Base-by-base conservation (phyloP, 1,284 basidiomycete species). In the Boletus hoseneyae region DNA sequence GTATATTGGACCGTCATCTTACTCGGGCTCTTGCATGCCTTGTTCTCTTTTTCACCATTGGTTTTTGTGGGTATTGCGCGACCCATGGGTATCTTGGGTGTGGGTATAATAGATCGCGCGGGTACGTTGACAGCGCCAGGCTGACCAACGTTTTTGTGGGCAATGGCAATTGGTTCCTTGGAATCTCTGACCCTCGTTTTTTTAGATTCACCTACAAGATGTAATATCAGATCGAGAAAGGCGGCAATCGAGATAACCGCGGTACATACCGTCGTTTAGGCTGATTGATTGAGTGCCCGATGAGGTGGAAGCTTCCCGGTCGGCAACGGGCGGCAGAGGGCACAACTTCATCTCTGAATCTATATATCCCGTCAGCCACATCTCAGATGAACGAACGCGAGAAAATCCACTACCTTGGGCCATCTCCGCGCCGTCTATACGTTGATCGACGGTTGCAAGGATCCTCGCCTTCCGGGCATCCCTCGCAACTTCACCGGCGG, bases 371-470 rank as follows among this genome's bases (percentile, higher is more conserved):
- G 19, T 65, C 27, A 52, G 48, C 13, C n/a, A 38, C n/a, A 4
- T 48, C 19, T 21, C 33, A 15, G n/a, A 12, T 6, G 15, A 42
- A 50, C 16, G 34, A 42, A 4, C 5, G 9, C 15, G 15, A 37
- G 23, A n/a, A 23, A 23, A 37, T n/a, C 4, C 5, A 0, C 3
- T 50, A 62, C 62, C 51, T 60, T 43, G n/a, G 6, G 18, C 34
- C 27, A 42, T 19, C 30, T 45, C 41, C 16, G 3, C 10, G 13
- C 47, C 48, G 21, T 50, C 46, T 12, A 33, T 27, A 9, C 19
- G 29, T 1, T 43, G 50, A 12, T 48, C 33, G 29, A 53, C 27
- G 9, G 41, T 37, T 10, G 44, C 40, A 8, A 42, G 35, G 18
- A 47, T 48, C 21, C 23, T 27, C n/a, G 32, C 18, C 30, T 16